Evolutionary conservation across 768 basidiomycete genomes (phyloP), one percentile per base, ranked within the genome.

Genomic region (Hypsizygus marmoreus): DNA sequence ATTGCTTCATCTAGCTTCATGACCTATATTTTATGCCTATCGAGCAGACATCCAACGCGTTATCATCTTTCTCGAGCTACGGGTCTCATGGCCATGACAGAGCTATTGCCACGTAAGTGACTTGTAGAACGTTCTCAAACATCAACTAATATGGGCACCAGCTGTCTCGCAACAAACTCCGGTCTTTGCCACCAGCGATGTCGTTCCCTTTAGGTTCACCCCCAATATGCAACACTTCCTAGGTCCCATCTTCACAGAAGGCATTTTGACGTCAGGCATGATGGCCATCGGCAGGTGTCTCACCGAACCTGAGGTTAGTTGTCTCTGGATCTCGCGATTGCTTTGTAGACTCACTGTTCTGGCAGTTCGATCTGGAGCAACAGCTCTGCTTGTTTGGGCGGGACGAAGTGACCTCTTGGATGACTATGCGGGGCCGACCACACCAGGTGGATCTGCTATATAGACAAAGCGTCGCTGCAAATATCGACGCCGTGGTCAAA

Each of bases 151-250:
- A 37, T 29, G 20, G 37, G 39, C 25, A 35, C 11, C 47, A 78
- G 77, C 72, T 10, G 61, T 77, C 24, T 70, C 73, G 4, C 66
- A 65, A 26, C 60, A 66, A 43, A 66, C 74, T 47, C 85, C 75
- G 62, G 65, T 88, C 32, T 88, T 92, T 60, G 78, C 80, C 11
- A 88, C 89, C 13, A 83, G 73, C 54, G 97, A 99, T 56, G 76
- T 84, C 2, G 93, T 97, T 4, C 97, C 97, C 0, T 99, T 99
- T 88, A 86, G 97, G 28, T 82, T 95, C 53, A 98, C 97, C 4
- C 94, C 94, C 3, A 97, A 97, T 66, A 81, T 99, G 73, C 97
- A 99, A 67, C 77, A 80, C 51, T 95, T 99, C 72, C 69, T 98
- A 28, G 92, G 91, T 1, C 87, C 89, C 2, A 79, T 91, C 43